These are phyloP conservation scores for Luffa aegyptiaca DNA, from an alignment of 306 rosid species.

Conservation along the genomic window DNA sequence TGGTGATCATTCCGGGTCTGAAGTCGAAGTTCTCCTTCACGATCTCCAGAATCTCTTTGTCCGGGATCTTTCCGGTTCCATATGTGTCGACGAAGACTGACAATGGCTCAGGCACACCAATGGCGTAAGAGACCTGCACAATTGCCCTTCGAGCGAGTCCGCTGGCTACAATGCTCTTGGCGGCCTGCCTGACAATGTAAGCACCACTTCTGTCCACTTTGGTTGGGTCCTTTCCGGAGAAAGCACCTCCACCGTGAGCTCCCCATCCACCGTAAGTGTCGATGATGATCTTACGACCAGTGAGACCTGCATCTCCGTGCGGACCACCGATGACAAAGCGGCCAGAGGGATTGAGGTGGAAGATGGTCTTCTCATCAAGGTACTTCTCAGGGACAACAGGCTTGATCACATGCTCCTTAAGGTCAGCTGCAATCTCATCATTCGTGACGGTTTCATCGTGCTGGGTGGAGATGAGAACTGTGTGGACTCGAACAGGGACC, in stretches of 20 bases:
- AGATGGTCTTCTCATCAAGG: constrained; percentile 15
- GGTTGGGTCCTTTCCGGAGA: constrained; percentile 16
- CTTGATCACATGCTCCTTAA: constrained; percentile 13
- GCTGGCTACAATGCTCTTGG: constrained; percentile 12
- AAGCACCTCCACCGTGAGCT: constrained; percentile 16
- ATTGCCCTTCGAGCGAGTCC: constrained; percentile 10
- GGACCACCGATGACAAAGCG: constrained; percentile 16
- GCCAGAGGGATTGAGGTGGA: constrained; percentile 18
- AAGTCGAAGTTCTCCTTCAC: constrained; percentile 14
- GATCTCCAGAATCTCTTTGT: constrained; percentile 9
- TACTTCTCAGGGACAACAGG: constrained; percentile 17
- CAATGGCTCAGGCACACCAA: constrained; percentile 15
- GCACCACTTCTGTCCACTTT: constrained; percentile 19
- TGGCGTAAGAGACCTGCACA: constrained; percentile 15
- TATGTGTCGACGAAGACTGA: constrained; percentile 11
- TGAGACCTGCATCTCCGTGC: constrained; percentile 16
- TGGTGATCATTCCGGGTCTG: constrained; percentile 38
- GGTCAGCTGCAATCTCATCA: constrained; percentile 15
- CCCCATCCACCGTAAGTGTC: constrained; percentile 19
- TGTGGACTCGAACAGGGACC: constrained; percentile 14
- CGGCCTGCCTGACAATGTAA: constrained; percentile 17
- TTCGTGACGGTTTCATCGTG: constrained; percentile 13
- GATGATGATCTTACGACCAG: constrained; percentile 10
- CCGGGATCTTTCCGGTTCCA: constrained; percentile 11
- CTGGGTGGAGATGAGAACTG: constrained; percentile 15